Conservation (phyloP, 176 grass and related monocot species). For the Echinochloa phyllopogon region DNA sequence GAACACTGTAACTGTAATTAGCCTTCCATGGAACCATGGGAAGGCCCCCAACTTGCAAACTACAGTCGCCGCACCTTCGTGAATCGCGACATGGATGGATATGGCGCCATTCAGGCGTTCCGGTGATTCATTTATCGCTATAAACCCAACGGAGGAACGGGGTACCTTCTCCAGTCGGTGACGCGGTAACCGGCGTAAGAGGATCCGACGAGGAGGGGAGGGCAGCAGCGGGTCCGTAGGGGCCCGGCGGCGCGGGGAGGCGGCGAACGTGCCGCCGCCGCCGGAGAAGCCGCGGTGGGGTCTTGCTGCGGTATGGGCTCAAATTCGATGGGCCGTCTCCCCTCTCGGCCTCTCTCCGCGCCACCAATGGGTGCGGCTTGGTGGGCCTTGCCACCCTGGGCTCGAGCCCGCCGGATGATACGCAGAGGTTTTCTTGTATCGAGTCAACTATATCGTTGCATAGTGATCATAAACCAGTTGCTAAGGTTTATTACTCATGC, state of each 20-base stretch:
- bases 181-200: not conserved
- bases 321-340: no score
- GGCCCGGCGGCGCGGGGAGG: not conserved
- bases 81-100: not conserved
- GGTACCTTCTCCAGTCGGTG: conserved; percentile 30
- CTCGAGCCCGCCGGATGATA: no score
- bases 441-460: no score
- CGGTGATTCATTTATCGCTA: not conserved
- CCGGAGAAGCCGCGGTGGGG: not conserved
- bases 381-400: no score
- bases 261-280: not conserved
- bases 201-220: not conserved
- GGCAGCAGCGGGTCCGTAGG: not conserved
- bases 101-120: not conserved
- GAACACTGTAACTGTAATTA: not conserved
- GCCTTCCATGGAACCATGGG: not conserved
- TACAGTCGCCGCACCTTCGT: not conserved
- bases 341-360: no score
- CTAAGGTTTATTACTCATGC: no score
- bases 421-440: no score
- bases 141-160: not conserved
- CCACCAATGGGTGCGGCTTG: no score
- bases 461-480: no score
- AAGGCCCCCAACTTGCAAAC: not conserved
- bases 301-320: no score